A percentile compares a stretch with the other conserved stretches of the same genome.
Evolutionary conservation across 2,329 filamentous ascomycete genomes (phyloP).

Genomic region (Diaporthe vexans): DNA sequence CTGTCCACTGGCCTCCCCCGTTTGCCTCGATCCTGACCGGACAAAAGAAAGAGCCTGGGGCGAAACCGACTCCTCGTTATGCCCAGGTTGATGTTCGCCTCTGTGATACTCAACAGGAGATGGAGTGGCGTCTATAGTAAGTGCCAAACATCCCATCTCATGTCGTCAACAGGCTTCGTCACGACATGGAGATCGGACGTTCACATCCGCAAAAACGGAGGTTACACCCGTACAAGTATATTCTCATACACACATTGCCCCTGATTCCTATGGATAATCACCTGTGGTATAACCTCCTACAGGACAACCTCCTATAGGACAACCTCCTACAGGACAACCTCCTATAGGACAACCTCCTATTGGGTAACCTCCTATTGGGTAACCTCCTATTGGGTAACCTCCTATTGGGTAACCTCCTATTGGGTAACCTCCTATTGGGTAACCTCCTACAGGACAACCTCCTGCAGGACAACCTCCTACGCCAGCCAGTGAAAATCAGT

Average conservation of each 20-base stretch:
- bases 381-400: too few relatives aligned
- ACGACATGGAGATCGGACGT: not conserved
- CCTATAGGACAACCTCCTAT: too few relatives aligned
- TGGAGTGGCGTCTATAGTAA: constrained; percentile 74
- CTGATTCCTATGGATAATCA: too few relatives aligned
- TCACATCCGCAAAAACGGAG: too few relatives aligned
- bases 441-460: too few relatives aligned
- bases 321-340: too few relatives aligned
- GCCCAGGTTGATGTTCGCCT: constrained; percentile 80
- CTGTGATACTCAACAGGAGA: constrained; percentile 56
- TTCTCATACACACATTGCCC: too few relatives aligned
- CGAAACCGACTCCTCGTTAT: constrained; percentile 50
- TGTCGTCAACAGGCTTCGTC: not conserved
- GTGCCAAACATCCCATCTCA: not conserved
- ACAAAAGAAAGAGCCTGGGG: not conserved
- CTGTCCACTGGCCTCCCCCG: constrained; percentile 66
- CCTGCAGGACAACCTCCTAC: too few relatives aligned
- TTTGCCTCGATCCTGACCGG: constrained; percentile 12
- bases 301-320: too few relatives aligned
- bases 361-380: not conserved
- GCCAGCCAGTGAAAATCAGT: not conserved
- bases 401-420: not conserved
- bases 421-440: too few relatives aligned
- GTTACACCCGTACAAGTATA: too few relatives aligned
- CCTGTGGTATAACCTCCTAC: not conserved